A percentile compares a stretch with the other conserved stretches of the same genome.
Conservation (phyloP, 495 filamentous ascomycete genomes). For the Penicillium arizonense region DNA sequence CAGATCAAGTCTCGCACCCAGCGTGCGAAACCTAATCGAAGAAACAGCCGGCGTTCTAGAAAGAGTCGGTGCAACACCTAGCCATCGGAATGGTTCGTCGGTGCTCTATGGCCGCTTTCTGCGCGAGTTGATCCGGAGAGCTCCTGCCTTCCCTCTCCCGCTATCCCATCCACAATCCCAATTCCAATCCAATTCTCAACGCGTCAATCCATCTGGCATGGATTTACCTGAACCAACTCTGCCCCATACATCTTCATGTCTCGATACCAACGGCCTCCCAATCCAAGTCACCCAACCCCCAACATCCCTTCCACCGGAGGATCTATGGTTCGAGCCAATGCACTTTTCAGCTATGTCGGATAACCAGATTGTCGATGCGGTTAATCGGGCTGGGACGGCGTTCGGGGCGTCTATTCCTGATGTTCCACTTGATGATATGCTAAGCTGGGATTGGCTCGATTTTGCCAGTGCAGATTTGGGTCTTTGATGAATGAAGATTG, state of each 20-base stretch:
- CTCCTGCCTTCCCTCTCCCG: constrained; percentile 13
- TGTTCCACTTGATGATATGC: constrained; percentile 54
- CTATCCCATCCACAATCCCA: background rate
- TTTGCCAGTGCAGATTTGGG: constrained; percentile 51
- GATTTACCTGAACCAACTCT: constrained; percentile 13
- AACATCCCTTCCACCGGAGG: constrained; percentile 14
- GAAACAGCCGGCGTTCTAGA: constrained; percentile 68
- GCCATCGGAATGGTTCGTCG: constrained; percentile 62
- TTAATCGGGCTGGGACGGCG: constrained; percentile 56
- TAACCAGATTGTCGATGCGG: constrained; percentile 60
- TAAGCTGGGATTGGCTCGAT: constrained; percentile 59
- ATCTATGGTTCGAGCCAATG: constrained; percentile 52
- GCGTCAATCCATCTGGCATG: constrained; percentile 2
- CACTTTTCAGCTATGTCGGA: constrained; percentile 69
- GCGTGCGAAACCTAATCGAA: constrained; percentile 64
- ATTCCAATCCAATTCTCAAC: background rate
- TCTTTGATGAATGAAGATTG: constrained; percentile 11
- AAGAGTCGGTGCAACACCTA: constrained; percentile 61
- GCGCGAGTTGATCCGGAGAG: constrained; percentile 53
- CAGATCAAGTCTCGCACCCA: constrained; percentile 60
- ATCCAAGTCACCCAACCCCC: constrained; percentile 14
- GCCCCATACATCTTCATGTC: constrained; percentile 5
- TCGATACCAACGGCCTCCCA: constrained; percentile 15
- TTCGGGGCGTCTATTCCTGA: constrained; percentile 54
- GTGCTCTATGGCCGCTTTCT: constrained; percentile 62